These are phyloP conservation scores for Paraconiothyrium sp. DNA, from an alignment of 2,329 filamentous ascomycete species.

Conservation along the genomic window DNA sequence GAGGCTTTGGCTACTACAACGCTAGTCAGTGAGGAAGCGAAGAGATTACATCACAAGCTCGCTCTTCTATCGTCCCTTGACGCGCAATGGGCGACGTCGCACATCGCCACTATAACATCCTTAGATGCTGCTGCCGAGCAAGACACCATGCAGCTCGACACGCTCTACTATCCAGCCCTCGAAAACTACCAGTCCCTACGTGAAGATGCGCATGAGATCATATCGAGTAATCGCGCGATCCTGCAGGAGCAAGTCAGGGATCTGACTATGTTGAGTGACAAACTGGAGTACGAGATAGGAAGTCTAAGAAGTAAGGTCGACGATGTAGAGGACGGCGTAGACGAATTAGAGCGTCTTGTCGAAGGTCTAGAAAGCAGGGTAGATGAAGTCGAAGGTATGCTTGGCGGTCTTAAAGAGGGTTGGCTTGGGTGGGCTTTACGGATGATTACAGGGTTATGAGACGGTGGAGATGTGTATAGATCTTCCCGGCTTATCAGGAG, in stretches of 20 bases:
- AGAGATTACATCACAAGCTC: conserved; percentile 70
- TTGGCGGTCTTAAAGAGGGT: conserved; percentile 42
- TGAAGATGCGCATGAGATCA: conserved; percentile 72
- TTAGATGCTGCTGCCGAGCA: conserved; percentile 70
- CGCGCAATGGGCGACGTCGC: conserved; percentile 68
- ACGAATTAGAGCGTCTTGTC: conserved; percentile 78
- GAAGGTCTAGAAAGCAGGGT: conserved; percentile 54
- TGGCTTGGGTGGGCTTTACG: conserved; percentile 47
- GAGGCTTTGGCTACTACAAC: conserved; percentile 47
- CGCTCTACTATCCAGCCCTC: conserved; percentile 75
- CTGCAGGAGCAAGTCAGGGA: conserved; percentile 79
- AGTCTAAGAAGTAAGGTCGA: conserved; percentile 80
- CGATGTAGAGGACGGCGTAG: conserved; percentile 85
- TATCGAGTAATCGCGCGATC: conserved; percentile 73
- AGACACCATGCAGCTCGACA: conserved; percentile 69
- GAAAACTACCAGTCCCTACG: conserved; percentile 75
- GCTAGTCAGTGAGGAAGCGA: conserved; percentile 63
- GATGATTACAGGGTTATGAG: conserved; percentile 32
- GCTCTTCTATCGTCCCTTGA: conserved; percentile 65
- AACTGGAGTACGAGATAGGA: conserved; percentile 91
- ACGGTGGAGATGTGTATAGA: neutral
- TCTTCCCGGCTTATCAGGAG: no score
- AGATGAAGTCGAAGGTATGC: conserved; percentile 67
- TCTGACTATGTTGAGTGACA: conserved; percentile 81
- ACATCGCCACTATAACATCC: conserved; percentile 64